Conservation (phyloP, 2,329 filamentous ascomycete species). For the Ampelomyces quisqualis region DNA sequence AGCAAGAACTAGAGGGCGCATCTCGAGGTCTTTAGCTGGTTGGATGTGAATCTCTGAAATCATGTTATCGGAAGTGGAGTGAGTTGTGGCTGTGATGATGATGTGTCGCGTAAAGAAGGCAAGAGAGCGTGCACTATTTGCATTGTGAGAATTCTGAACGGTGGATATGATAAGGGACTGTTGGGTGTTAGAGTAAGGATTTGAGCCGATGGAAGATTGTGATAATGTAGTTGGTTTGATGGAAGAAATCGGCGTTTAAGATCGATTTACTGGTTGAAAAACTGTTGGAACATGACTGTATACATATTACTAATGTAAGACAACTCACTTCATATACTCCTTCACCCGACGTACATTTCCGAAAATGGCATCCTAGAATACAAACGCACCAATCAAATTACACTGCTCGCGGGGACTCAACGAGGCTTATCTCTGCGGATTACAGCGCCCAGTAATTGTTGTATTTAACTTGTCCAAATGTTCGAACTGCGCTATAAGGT, state of each 20-base stretch:
- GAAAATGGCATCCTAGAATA: neutral
- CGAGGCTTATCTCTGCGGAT: constrained; percentile 5
- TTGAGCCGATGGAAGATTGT: neutral
- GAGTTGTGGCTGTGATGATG: neutral
- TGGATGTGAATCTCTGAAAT: constrained; percentile 1
- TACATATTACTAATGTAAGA: neutral
- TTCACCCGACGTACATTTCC: neutral
- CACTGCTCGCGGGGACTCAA: neutral
- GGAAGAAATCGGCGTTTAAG: neutral
- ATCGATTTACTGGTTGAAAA: neutral
- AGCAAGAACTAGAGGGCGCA: constrained; percentile 3
- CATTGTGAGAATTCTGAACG: constrained; percentile 7
- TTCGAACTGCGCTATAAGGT: constrained; percentile 2
- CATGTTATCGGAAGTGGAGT: neutral
- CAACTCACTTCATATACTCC: constrained; percentile 3
- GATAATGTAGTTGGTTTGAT: neutral
- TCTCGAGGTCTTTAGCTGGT: constrained; percentile 4
- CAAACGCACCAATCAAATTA: constrained; percentile 4
- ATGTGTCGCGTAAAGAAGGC: constrained; percentile 3
- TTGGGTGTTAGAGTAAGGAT: neutral
- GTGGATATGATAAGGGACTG: no score
- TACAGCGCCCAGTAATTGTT: neutral
- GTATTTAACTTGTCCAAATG: constrained; percentile 6
- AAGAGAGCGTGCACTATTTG: constrained; percentile 10
- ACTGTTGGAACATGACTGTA: neutral